Base-by-base conservation (phyloP, 2,329 filamentous ascomycete species). In the Hymenoscyphus scutula region DNA sequence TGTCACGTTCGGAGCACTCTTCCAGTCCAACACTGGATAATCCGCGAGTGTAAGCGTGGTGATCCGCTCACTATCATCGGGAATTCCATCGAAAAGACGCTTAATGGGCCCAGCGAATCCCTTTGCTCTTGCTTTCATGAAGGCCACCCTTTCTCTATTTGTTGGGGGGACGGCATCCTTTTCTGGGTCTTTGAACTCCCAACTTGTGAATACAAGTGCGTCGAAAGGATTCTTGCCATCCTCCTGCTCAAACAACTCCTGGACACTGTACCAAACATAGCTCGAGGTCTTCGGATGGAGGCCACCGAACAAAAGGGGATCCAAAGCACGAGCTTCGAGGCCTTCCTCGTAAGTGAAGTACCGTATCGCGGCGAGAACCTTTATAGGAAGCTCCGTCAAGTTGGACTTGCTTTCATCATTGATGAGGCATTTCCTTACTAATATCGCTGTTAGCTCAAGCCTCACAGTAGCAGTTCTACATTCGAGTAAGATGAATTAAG, bases 21-120 rank as follows among this genome's bases (percentile, higher is more conserved):
- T 74, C 53, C 53, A 56, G 63, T 74, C 71, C 72, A 72, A 74
- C 10, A 48, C 25, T n/a, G 75, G 76, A 64, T 76, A 75, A 65
- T 79, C 77, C 2, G 62, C 55, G 8, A 67, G 59, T n/a, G 58
- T 62, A 19, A 69, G 70, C 65, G 61, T 55, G 2, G 64, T 63
- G 11, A 75, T 74, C 2, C 75, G 72, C 7, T 75, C 71, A 0
- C 74, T 73, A n/a, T 77, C 76, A 2, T 78, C 74, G 0, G 81
- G 78, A n/a, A 84, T 77, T 10, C 74, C 70, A 53, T 78, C 72
- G 6, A 84, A 72, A 19, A 79, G 72, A 11, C 74, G 70, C 2
- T 74, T 75, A 56, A 84, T 77, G 0, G 78, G 75, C 37, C 81
- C 77, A 25, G 74, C 74, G 60, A 78, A 81, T 0, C 53, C 19